Conservation (phyloP, 306 rosid species). For the Vigna mungo region DNA sequence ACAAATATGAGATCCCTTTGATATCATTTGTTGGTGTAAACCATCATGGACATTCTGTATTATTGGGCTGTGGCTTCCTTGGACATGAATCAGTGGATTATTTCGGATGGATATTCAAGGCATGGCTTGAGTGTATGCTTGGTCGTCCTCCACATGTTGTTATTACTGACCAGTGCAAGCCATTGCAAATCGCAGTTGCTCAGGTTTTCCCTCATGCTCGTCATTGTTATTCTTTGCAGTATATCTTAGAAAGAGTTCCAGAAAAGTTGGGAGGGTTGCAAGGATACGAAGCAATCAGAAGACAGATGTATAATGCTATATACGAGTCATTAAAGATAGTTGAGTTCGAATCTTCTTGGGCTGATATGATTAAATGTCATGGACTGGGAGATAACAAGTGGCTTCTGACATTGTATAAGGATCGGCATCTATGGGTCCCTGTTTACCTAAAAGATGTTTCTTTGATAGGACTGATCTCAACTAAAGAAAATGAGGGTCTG, state of each 20-base stretch:
- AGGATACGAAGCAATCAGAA: slow-evolving; percentile 68
- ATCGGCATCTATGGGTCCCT: slow-evolving; percentile 71
- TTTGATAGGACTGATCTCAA: slow-evolving; percentile 72
- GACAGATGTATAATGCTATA: slow-evolving; percentile 58
- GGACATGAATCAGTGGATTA: slow-evolving; percentile 70
- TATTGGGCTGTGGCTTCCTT: slow-evolving; percentile 80
- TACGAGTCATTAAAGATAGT: slow-evolving; percentile 68
- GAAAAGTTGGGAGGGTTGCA: slow-evolving; percentile 87
- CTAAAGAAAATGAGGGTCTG: slow-evolving; percentile 54
- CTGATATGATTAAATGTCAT: slow-evolving; percentile 61
- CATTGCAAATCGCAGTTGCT: slow-evolving; percentile 66
- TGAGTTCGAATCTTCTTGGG: slow-evolving; percentile 79
- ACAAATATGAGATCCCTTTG: slow-evolving; percentile 78
- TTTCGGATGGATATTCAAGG: slow-evolving; percentile 71
- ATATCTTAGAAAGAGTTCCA: slow-evolving; percentile 71
- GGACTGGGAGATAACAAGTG: slow-evolving; percentile 68
- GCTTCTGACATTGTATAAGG: slow-evolving; percentile 67
- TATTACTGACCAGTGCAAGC: slow-evolving; percentile 71
- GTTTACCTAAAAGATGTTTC: slow-evolving; percentile 73
- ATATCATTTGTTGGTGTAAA: slow-evolving; percentile 71
- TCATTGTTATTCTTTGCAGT: slow-evolving; percentile 72
- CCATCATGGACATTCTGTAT: slow-evolving; percentile 72
- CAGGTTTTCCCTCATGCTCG: slow-evolving; percentile 69
- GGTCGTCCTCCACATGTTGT: slow-evolving; percentile 62
- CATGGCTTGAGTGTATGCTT: slow-evolving; percentile 79